A percentile compares a stretch with the other conserved stretches of the same genome.
These are phyloP conservation scores for Psilocybe mexicana DNA, from an alignment of 1,284 basidiomycete species.

Conservation along the genomic window DNA sequence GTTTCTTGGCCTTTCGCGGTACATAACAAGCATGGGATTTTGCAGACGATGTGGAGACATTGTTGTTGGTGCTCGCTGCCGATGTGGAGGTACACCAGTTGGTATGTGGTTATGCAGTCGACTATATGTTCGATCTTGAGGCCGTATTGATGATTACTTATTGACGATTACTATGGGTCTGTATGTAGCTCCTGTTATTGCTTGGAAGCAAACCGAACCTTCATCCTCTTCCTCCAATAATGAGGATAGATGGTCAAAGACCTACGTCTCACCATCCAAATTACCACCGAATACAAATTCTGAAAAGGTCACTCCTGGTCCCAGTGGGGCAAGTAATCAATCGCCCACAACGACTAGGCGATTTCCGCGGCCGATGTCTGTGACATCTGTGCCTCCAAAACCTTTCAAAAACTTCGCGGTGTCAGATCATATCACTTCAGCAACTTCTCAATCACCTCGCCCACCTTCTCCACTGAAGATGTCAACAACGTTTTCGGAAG, in stretches of 20 bases:
- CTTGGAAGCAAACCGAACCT: constrained; percentile 50
- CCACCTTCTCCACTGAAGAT: constrained; percentile 61
- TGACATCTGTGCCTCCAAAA: constrained; percentile 28
- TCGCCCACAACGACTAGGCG: constrained; percentile 35
- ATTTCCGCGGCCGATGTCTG: constrained; percentile 50
- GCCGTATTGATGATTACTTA: background rate
- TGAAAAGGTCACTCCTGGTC: background rate
- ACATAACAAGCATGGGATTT: constrained; percentile 60
- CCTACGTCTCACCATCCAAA: constrained; percentile 60
- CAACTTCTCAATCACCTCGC: constrained; percentile 41
- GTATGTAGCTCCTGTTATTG: constrained; percentile 60
- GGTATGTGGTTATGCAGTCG: constrained; percentile 46
- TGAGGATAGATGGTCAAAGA: constrained; percentile 75
- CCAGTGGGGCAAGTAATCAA: background rate
- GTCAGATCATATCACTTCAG: constrained; percentile 58
- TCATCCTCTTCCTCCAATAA: constrained; percentile 38
- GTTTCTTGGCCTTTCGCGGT: background rate
- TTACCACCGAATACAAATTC: constrained; percentile 31
- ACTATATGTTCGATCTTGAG: background rate
- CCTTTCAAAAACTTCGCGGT: constrained; percentile 46
- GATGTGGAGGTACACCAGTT: constrained; percentile 74
- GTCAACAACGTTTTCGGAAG: constrained; percentile 41
- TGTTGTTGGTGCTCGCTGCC: constrained; percentile 65
- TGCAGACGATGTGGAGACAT: constrained; percentile 82
- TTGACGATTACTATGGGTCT: background rate